phyloP scores from a whole-genome alignment of 2,329 filamentous ascomycete genomes.

The Trichoderma atroviride region DNA sequence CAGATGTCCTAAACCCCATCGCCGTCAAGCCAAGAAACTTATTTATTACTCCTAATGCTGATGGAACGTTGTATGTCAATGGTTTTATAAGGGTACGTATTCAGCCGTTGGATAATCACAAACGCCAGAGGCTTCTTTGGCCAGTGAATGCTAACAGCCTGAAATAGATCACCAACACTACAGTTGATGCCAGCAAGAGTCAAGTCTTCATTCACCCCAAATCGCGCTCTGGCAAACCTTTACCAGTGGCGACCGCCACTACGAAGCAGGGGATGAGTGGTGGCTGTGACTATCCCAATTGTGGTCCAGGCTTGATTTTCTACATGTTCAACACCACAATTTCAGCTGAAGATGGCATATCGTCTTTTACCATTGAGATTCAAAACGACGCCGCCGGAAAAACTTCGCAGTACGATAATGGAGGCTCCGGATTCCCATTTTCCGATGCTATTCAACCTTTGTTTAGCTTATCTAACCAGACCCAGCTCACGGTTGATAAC shows the following conservation, averaged over 20 bases:
- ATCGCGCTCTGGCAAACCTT: background rate
- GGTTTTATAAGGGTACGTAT: background rate
- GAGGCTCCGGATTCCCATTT: background rate
- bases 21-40: background rate
- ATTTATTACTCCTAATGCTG: background rate
- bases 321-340: background rate
- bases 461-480: background rate
- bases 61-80: background rate
- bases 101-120: too few species aligned
- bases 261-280: background rate
- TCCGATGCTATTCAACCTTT: background rate
- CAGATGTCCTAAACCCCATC: background rate
- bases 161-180: background rate
- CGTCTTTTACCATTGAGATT: conserved; percentile 9
- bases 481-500: background rate
- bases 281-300: background rate
- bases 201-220: background rate
- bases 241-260: background rate
- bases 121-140: too few species aligned
- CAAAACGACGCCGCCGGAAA: background rate
- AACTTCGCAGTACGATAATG: background rate
- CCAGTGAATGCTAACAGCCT: background rate
- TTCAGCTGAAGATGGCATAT: background rate
- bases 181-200: background rate
- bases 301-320: background rate